phyloP scores from a whole-genome alignment of 192 early-diverging fungal genomes.

The Diversispora eburnea region DNA sequence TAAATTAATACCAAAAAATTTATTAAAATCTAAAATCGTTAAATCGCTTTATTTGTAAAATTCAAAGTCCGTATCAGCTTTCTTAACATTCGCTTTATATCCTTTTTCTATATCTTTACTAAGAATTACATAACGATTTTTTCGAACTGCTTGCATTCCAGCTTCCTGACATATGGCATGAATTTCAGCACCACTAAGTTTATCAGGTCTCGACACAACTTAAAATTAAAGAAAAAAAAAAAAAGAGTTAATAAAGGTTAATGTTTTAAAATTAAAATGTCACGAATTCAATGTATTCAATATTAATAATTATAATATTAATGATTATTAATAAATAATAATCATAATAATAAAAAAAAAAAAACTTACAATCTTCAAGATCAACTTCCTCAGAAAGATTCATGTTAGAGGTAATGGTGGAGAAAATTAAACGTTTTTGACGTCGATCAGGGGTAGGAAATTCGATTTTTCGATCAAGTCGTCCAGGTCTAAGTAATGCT shows the following conservation, averaged over 20 bases:
- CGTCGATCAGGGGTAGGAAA: slow-evolving; percentile 97
- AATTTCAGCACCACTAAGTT: slow-evolving; percentile 95
- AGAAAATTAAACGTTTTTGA: slow-evolving; percentile 96
- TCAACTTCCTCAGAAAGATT: slow-evolving; percentile 98
- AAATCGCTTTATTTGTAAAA: slow-evolving; percentile 80
- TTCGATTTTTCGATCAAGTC: slow-evolving; percentile 98
- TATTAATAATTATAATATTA: too few relatives aligned
- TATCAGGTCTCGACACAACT: slow-evolving; percentile 93
- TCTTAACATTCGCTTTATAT: slow-evolving; percentile 94
- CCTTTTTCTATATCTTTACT: slow-evolving; percentile 96
- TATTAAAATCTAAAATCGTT: background rate
- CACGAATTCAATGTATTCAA: too few relatives aligned
- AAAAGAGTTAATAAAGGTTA: too few relatives aligned
- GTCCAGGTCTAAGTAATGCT: slow-evolving; percentile 92
- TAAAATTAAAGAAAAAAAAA: background rate
- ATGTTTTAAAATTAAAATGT: too few relatives aligned
- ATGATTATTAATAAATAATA: too few relatives aligned
- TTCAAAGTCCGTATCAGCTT: slow-evolving; percentile 90
- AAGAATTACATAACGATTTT: slow-evolving; percentile 95
- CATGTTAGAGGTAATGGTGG: slow-evolving; percentile 94
- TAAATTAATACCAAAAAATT: background rate
- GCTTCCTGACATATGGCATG: slow-evolving; percentile 98
- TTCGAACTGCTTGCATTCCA: slow-evolving; percentile 97
- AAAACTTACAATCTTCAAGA: slow-evolving; percentile 93
- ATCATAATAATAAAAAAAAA: too few relatives aligned